Percentiles rank a stretch among this genome's conserved stretches.
Evolutionary conservation across 139 green algal genomes (phyloP).

Genomic region (Mesotaenium endlicherianum): DNA sequence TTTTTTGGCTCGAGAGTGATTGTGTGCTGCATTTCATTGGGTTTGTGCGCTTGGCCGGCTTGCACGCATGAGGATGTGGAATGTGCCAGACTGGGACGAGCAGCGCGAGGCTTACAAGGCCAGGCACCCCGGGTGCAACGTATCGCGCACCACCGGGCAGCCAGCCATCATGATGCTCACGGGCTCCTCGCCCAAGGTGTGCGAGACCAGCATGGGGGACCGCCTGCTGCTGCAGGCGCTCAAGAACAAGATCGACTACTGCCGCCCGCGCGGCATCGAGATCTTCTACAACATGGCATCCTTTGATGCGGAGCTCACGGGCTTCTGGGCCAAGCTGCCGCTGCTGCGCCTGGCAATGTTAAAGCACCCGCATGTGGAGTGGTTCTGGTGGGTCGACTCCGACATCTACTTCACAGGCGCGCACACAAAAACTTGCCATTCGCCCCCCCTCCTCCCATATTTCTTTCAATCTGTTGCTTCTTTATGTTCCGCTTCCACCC

Average conservation of each 20-base stretch:
- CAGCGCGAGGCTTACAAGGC: conserved; percentile 1
- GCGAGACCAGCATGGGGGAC: conserved; percentile 16
- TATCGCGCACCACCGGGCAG: background rate
- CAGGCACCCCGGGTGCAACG: conserved; percentile 20
- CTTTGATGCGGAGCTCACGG: conserved; percentile 13
- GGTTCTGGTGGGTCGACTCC: conserved; percentile 44
- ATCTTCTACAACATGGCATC: conserved; percentile 36
- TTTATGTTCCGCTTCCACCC: too few species aligned
- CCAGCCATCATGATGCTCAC: conserved; percentile 13
- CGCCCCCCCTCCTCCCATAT: too few species aligned
- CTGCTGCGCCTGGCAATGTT: conserved; percentile 31
- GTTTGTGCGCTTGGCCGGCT: too few species aligned
- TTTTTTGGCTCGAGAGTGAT: too few species aligned
- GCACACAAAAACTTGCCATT: too few species aligned
- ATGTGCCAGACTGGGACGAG: conserved; percentile 28
- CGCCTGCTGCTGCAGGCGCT: conserved; percentile 10
- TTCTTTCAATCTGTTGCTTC: too few species aligned
- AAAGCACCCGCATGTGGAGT: conserved; percentile 38
- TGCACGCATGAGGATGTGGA: too few species aligned
- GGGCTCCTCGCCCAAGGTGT: conserved; percentile 23
- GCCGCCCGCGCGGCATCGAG: conserved; percentile 16
- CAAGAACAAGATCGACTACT: conserved; percentile 48
- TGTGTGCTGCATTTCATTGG: too few species aligned
- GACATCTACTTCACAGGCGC: conserved; percentile 43
- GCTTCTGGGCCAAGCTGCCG: conserved; percentile 43